phyloP scores from a whole-genome alignment of 1,284 basidiomycete genomes.

The Ustilago crameri region DNA sequence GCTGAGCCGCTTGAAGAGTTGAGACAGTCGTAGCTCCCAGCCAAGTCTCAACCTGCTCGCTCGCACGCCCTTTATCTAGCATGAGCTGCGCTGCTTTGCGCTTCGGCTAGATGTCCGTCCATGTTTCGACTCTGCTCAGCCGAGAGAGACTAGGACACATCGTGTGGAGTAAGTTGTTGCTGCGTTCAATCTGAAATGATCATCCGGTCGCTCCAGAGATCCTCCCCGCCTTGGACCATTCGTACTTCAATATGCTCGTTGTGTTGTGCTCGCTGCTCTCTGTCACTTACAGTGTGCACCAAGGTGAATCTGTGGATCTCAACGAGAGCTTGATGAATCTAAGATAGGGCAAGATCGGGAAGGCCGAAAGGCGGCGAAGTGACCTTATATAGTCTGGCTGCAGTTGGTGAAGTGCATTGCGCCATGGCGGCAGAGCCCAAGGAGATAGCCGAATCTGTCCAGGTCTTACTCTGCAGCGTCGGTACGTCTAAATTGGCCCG shows the following conservation, averaged over 20 bases:
- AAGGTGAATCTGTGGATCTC: too few species aligned
- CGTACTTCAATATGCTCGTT: too few species aligned
- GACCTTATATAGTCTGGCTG: too few species aligned
- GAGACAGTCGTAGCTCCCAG: too few species aligned
- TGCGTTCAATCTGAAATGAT: not conserved
- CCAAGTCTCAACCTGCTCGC: constrained; percentile 7
- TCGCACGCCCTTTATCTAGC: constrained; percentile 47
- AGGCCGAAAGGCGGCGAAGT: not conserved
- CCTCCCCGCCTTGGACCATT: not conserved
- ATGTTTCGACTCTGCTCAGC: not conserved
- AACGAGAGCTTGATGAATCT: not conserved
- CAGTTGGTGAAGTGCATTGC: not conserved
- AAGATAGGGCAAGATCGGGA: not conserved
- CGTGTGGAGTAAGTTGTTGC: constrained; percentile 2
- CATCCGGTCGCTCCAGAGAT: constrained; percentile 31
- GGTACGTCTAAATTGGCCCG: constrained; percentile 10
- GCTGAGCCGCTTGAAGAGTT: too few species aligned
- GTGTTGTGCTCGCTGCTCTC: too few species aligned
- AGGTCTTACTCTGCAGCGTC: too few species aligned
- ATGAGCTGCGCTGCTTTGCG: constrained; percentile 7
- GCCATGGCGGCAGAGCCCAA: not conserved
- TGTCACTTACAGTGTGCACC: too few species aligned
- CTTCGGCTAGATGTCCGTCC: constrained; percentile 26
- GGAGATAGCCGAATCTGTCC: not conserved
- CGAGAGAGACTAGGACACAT: not conserved